Conservation (phyloP, 2,329 filamentous ascomycete species). For the Fusarium nygamai region DNA sequence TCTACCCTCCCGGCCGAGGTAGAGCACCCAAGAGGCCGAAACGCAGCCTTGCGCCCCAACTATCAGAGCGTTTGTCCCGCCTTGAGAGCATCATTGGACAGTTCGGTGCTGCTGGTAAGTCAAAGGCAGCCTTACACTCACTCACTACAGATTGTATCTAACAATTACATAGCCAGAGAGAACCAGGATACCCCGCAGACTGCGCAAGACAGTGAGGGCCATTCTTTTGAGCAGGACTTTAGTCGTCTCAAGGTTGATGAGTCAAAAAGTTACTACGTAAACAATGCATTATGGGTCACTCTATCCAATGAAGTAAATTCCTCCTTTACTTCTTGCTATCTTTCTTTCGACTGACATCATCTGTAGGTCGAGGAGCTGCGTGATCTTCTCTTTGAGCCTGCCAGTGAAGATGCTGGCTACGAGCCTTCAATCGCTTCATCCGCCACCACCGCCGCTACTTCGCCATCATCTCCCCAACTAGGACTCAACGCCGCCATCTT, state of each 20-base stretch:
- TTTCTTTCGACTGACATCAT: background rate
- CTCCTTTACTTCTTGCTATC: rapidly evolving
- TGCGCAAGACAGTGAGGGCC: background rate
- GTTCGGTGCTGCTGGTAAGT: background rate
- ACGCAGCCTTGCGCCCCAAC: background rate
- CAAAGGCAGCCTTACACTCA: background rate
- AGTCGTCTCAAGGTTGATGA: background rate
- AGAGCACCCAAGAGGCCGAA: background rate
- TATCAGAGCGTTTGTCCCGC: background rate
- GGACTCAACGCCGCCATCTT: background rate
- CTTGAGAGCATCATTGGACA: background rate
- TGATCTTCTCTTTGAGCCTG: background rate
- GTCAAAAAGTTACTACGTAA: background rate
- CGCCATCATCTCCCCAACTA: background rate
- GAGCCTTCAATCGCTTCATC: background rate
- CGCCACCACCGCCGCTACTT: background rate
- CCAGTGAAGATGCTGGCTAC: background rate
- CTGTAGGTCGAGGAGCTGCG: background rate
- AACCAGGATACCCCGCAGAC: background rate
- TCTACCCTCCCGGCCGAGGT: background rate
- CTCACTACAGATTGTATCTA: rapidly evolving
- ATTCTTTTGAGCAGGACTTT: background rate
- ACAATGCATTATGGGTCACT: background rate
- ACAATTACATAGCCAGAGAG: background rate
- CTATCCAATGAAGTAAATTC: background rate